phyloP scores from a whole-genome alignment of 345 rosid genomes.

The Alliaria petiolata region DNA sequence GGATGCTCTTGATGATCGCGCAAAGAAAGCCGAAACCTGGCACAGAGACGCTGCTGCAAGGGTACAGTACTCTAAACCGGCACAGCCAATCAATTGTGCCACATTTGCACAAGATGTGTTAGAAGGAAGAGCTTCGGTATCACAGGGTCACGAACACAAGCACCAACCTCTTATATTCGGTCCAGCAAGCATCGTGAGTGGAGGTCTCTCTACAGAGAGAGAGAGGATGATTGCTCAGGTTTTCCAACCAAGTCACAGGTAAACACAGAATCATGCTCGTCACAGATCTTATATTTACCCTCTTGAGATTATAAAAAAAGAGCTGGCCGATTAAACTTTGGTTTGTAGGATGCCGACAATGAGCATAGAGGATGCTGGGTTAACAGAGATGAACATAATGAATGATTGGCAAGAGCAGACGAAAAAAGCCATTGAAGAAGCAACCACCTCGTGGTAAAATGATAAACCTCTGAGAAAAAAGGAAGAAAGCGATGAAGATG shows the following conservation, averaged over 20 bases:
- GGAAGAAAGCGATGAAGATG: conserved; percentile 69
- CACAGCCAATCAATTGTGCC: conserved; percentile 88
- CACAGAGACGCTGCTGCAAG: conserved; percentile 77
- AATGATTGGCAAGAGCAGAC: conserved; percentile 88
- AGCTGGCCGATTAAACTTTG: background rate
- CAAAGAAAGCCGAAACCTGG: conserved; percentile 78
- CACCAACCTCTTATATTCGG: conserved; percentile 91
- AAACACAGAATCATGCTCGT: background rate
- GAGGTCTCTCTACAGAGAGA: conserved; percentile 63
- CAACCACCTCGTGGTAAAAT: conserved; percentile 80
- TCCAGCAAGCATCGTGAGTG: conserved; percentile 77
- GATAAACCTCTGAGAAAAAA: conserved; percentile 52
- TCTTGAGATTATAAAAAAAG: background rate
- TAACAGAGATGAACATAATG: conserved; percentile 92
- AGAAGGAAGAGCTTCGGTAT: conserved; percentile 85
- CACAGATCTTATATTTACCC: background rate
- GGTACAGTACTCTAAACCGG: conserved; percentile 61
- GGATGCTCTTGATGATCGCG: conserved; percentile 69
- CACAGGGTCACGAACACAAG: conserved; percentile 85
- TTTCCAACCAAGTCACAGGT: conserved; percentile 88
- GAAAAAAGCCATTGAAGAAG: conserved; percentile 79
- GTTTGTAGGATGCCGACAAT: conserved; percentile 84
- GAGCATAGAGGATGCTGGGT: conserved; percentile 98
- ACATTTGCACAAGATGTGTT: conserved; percentile 95
- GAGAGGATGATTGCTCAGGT: conserved; percentile 85